Base-by-base conservation (phyloP, 495 filamentous ascomycete species). In the Daldinia bambusicola region DNA sequence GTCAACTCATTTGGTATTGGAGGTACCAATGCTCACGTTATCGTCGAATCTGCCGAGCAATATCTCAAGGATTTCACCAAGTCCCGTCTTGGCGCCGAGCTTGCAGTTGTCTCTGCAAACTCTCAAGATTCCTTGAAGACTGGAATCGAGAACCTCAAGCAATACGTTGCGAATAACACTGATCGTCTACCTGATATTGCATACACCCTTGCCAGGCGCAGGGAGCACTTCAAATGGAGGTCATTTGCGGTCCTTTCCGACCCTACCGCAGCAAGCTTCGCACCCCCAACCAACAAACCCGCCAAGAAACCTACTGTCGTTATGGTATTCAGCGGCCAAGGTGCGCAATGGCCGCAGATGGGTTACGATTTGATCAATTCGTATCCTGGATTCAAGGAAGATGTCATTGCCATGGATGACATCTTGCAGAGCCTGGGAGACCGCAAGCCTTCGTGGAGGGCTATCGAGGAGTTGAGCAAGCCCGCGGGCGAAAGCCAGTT, bases 1-100 rank as follows among this genome's bases (percentile, higher is more conserved):
- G 59, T 80, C 41, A 78, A 79, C 63, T 70, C 55, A 1, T 79
- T 80, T 32, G 78, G 78, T 2, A 76, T 75, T 56, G 78, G 78
- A 1, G 78, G 78, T 20, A 67, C 77, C 18, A 80, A 80, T 50
- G 75, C 71, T 9, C 78, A 80, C 50, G 43, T 67, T 31, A 61
- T 55, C 22, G 26, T 55, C 13, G 51, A 55, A 55, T 55, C 51
- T 1, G 51, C 51, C 6, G 51, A 55, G n/a, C 22, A 34, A 32
- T 55, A 31, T 26, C 43, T 48, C 18, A 48, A 48, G 43, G 43
- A 55, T 55, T 32, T 34, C 51, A 55, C 51, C 5, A 55, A 31
- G 30, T 55, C 51, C 10, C 51, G 26, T 12, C 12, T 31, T 12
- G 51, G 22, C 5, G 51, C 26, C 26, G 51, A 34, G 31, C 31